phyloP scores from a whole-genome alignment of 352 stramenopile species.

The Blastocystis sp. region DNA sequence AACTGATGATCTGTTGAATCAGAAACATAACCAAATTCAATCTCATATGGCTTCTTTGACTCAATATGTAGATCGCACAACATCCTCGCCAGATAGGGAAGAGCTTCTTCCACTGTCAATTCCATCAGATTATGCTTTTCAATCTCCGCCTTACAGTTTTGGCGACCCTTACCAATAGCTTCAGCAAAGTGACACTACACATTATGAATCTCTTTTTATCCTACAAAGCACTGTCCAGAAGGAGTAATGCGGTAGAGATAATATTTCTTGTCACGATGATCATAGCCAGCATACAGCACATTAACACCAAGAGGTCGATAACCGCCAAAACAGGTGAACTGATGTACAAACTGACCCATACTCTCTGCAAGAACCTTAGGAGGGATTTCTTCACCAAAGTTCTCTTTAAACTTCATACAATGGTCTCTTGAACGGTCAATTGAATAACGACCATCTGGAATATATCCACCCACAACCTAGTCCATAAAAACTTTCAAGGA shows the following conservation, averaged over 20 bases:
- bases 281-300: slow-evolving; percentile 59
- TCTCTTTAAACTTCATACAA: slow-evolving; percentile 55
- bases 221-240: slow-evolving; percentile 51
- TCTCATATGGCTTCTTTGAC: slow-evolving; percentile 68
- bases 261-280: slow-evolving; percentile 63
- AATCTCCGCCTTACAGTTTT: slow-evolving; percentile 66
- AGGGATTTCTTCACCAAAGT: slow-evolving; percentile 63
- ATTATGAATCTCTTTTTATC: not conserved
- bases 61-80: slow-evolving; percentile 57
- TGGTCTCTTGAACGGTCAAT: slow-evolving; percentile 47
- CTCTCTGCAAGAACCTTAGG: slow-evolving; percentile 51
- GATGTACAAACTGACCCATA: slow-evolving; percentile 66
- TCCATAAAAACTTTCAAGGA: not conserved
- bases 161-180: slow-evolving; percentile 53
- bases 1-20: slow-evolving; percentile 56
- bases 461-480: slow-evolving; percentile 64
- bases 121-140: slow-evolving; percentile 66
- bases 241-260: slow-evolving; percentile 65
- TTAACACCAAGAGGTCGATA: slow-evolving; percentile 55
- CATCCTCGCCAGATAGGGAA: slow-evolving; percentile 56
- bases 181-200: slow-evolving; percentile 61
- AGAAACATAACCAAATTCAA: slow-evolving; percentile 49
- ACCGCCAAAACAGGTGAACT: slow-evolving; percentile 62
- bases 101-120: slow-evolving; percentile 34
- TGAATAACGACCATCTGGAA: slow-evolving; percentile 58